Percentiles rank a stretch among this genome's conserved stretches.
Conservation (phyloP, 768 basidiomycete genomes). For the Leccinellum albellum region DNA sequence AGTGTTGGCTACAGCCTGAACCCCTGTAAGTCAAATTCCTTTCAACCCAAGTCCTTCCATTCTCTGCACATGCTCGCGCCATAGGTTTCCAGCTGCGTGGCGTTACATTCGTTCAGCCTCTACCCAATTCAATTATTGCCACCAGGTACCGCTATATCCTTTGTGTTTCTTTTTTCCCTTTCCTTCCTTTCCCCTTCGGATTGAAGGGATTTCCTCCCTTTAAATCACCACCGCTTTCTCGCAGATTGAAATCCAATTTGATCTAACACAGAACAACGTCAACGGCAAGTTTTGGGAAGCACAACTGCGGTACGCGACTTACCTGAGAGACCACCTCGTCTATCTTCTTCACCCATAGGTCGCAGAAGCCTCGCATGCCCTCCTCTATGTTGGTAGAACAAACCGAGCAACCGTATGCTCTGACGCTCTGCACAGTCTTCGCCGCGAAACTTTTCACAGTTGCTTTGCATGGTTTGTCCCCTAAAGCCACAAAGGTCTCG, state of each 20-base stretch:
- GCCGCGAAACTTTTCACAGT: constrained; percentile 1
- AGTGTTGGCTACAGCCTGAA: too few relatives aligned
- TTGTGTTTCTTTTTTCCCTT: too few relatives aligned
- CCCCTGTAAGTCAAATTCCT: too few relatives aligned
- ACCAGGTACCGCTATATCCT: too few relatives aligned
- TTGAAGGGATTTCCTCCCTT: too few relatives aligned
- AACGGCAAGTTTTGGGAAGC: not conserved
- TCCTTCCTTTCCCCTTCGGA: too few relatives aligned
- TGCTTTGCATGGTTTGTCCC: constrained; percentile 18
- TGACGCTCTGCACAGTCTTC: not conserved
- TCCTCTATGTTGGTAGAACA: constrained; percentile 2
- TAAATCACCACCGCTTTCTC: too few relatives aligned
- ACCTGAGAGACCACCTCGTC: not conserved
- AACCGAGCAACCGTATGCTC: not conserved
- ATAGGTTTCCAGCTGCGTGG: too few relatives aligned
- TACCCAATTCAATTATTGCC: too few relatives aligned
- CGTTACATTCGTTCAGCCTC: too few relatives aligned
- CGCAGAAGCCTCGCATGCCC: constrained; percentile 15
- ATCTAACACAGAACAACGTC: not conserved
- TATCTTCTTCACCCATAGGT: constrained; percentile 4
- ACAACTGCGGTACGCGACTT: not conserved
- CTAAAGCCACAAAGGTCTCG: constrained; percentile 3
- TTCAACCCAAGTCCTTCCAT: too few relatives aligned
- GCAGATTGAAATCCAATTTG: not conserved
- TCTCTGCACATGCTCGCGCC: too few relatives aligned